Conservation (phyloP, 495 filamentous ascomycete genomes). For the Immersiella caudata region DNA sequence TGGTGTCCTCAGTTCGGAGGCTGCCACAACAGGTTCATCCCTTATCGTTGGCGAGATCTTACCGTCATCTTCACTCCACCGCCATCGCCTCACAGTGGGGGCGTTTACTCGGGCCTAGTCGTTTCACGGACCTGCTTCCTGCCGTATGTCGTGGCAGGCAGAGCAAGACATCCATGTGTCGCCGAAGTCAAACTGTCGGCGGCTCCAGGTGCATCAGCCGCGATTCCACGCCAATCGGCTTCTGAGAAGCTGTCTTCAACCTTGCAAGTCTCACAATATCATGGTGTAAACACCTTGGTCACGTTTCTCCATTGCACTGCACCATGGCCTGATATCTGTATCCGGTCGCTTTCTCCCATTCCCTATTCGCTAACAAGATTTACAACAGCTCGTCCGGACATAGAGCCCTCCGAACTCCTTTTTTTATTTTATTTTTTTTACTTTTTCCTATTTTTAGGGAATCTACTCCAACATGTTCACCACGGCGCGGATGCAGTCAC, state of each 20-base stretch:
- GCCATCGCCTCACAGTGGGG: conserved; percentile 5
- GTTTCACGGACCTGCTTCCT: conserved; percentile 7
- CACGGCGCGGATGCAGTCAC: conserved; percentile 92
- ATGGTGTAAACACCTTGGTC: neutral
- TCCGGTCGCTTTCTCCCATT: neutral
- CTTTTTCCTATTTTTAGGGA: neutral
- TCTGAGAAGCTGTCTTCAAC: neutral
- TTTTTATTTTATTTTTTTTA: neutral
- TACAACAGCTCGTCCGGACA: neutral
- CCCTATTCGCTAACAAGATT: conserved; percentile 12
- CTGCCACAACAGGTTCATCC: neutral
- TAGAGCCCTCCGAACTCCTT: neutral
- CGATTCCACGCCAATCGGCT: neutral
- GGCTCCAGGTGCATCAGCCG: neutral
- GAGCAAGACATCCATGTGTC: conserved; percentile 5
- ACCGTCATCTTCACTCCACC: neutral
- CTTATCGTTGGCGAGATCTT: conserved; percentile 4
- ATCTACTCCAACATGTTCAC: conserved; percentile 55
- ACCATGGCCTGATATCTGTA: neutral
- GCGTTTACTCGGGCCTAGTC: neutral
- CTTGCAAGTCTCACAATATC: neutral
- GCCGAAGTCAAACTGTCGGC: neutral
- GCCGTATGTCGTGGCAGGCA: neutral
- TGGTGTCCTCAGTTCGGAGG: neutral
- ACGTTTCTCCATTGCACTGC: neutral